A percentile compares a stretch with the other conserved stretches of the same genome.
phyloP scores from a whole-genome alignment of 495 filamentous ascomycete species.

The Tuber brumale region DNA sequence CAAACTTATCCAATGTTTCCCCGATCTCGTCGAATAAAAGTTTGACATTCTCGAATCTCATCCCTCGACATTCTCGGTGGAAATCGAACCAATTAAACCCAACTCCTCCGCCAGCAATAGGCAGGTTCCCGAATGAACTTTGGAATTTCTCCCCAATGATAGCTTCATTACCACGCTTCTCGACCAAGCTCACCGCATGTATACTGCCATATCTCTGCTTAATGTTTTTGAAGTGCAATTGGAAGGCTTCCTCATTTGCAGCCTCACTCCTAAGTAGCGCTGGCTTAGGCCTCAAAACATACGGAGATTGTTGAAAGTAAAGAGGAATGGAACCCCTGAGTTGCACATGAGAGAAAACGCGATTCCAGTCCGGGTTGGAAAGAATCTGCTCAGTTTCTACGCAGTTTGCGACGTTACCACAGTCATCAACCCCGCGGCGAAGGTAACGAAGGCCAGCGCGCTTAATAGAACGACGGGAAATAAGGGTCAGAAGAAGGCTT shows the following conservation, averaged over 20 bases:
- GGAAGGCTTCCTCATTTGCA: slow-evolving; percentile 69
- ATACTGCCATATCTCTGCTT: slow-evolving; percentile 62
- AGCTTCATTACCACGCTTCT: slow-evolving; percentile 73
- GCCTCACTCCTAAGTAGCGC: slow-evolving; percentile 68
- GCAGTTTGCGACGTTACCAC: slow-evolving; percentile 77
- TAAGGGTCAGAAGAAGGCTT: slow-evolving; percentile 70
- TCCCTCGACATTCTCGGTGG: slow-evolving; percentile 79
- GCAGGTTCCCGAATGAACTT: slow-evolving; percentile 52
- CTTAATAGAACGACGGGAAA: slow-evolving; percentile 76
- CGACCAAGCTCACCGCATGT: slow-evolving; percentile 76
- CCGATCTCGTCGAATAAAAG: slow-evolving; percentile 65
- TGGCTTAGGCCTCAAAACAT: slow-evolving; percentile 82
- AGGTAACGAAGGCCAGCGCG: slow-evolving; percentile 85
- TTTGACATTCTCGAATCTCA: slow-evolving; percentile 93
- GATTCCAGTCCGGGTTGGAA: slow-evolving; percentile 53
- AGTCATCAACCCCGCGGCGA: slow-evolving; percentile 81
- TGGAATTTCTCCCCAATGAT: slow-evolving; percentile 73
- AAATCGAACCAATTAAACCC: slow-evolving; percentile 95
- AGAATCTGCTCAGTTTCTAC: slow-evolving; percentile 94
- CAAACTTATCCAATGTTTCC: slow-evolving; percentile 55
- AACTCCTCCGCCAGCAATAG: slow-evolving; percentile 51
- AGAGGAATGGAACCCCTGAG: slow-evolving; percentile 81
- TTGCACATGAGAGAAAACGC: slow-evolving; percentile 76
- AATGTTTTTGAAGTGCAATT: slow-evolving; percentile 66
- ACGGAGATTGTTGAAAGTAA: slow-evolving; percentile 89